Conservation (phyloP, 495 filamentous ascomycete species). For the Endocarpon pusillum region DNA sequence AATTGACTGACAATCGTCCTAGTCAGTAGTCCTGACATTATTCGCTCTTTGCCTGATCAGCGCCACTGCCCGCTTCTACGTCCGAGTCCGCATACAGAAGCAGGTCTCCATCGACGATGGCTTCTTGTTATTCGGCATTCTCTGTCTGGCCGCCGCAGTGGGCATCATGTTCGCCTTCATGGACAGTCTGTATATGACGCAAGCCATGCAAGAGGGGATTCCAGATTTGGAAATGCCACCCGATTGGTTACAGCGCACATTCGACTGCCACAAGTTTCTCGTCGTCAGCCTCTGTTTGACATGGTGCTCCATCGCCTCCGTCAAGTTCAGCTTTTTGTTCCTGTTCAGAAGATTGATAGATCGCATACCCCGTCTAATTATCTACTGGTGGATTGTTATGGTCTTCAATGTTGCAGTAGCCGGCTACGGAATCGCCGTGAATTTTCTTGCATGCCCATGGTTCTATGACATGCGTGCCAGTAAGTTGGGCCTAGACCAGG, state of each 20-base stretch:
- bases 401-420: constrained; percentile 4
- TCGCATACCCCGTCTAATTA: constrained; percentile 5
- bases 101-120: constrained; percentile 9
- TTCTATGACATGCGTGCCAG: constrained; percentile 3
- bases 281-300: constrained; percentile 3
- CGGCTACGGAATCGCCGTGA: constrained; percentile 4
- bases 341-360: constrained; percentile 10
- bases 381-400: constrained; percentile 9
- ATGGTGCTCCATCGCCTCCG: constrained; percentile 8
- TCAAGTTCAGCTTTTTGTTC: constrained; percentile 13
- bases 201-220: not conserved
- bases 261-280: constrained; percentile 4
- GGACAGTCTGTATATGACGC: constrained; percentile 7
- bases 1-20: not conserved
- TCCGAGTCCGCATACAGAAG: constrained; percentile 8
- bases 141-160: constrained; percentile 7
- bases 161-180: constrained; percentile 5
- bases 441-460: constrained; percentile 7
- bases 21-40: constrained; percentile 5
- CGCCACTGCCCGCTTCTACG: constrained; percentile 5
- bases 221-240: not conserved
- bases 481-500: not conserved
- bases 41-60: constrained; percentile 5
- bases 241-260: not conserved
- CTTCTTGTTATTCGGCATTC: constrained; percentile 6